Base-by-base conservation (phyloP, 305 asterid species). In the Fraxinus platypoda region DNA sequence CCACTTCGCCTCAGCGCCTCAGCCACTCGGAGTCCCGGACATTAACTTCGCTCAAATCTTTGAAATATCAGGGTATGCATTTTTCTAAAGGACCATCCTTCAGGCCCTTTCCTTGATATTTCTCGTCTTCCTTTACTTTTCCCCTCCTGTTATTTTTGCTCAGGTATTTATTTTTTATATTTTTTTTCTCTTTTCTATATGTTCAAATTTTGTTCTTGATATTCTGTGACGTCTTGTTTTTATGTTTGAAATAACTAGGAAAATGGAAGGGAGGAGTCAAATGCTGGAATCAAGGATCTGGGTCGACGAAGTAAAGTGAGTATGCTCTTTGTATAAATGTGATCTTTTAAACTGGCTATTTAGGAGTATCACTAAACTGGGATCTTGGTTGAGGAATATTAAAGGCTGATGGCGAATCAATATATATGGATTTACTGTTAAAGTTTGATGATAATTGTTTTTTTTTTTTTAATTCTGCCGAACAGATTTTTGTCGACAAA, bases 291-390 rank as follows among this genome's bases (percentile, higher is more conserved):
- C 34, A 80, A 34, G 86, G 93, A 93, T 93, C 98, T 94, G 84
- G 96, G 98, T 71, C 92, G 96, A 74, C 94, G 92, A 74, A 89
- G 98, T 89, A 94, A 91, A 91, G 96, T 93, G 30, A 85, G 95
- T 90, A 49, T 64, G 52, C 17, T 64, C 57, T 38, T 43, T 54
- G 81, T 66, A 75, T 78, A 17, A 37, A 46, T 75, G 12, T 46
- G 57, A 25, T 54, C 2, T 19, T 19, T 57, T 54, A 17, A 84
- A 72, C 59, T 46, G 46, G 68, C 23, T 57, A 3, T 68, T 73
- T 26, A 17, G 23, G 41, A 76, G 52, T 21, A 66, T 38, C 49
- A 31, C 34, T 81, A 21, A 23, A 41, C 37, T 74, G n/a, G 59
- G 25, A 59, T 28, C 78, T 79, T 78, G 41, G 49, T 77, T 46